Base-by-base conservation (phyloP, 768 basidiomycete species). In the Leucocoprinus sp. region DNA sequence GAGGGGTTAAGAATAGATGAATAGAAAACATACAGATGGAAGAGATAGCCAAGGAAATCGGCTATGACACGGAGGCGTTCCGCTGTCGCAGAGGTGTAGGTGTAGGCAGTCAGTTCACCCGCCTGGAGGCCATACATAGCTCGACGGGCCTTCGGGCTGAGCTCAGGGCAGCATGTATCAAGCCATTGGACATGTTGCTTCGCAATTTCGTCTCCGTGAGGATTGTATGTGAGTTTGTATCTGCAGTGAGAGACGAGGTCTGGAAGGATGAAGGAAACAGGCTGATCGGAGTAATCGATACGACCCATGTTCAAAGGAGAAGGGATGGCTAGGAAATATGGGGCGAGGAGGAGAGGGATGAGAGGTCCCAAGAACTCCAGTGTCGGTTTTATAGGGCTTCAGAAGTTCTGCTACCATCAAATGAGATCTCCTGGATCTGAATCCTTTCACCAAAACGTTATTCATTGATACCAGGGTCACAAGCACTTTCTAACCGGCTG, bases 11-110 rank as follows among this genome's bases (percentile, higher is more conserved):
- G 51, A 44, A 23, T 33, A 49, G 39, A 46, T 40, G 47, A 42
- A 42, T 31, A 23, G 42, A 45, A 50, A 47, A 65, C 71, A 37
- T 47, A 75, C 73, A 76, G 53, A 55, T 75, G 73, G 57, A 76
- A 76, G 4, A 76, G 63, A 47, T 75, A 76, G 50, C 69, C 74
- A 76, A 85, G 74, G 54, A 82, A 84, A 60, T 86, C 83, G 2
- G 76, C 74, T 50, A 80, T 72, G 50, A 81, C 73, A 23, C 78
- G 76, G 28, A 86, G 72, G 39, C 76, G 74, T 50, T 75, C 71
- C 34, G 67, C 58, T n/a, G 74, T 63, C 17, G 74, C 65, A 19
- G 71, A 71, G 46, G 76, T 70, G 58, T 84, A 85, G 58, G 78
- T 81, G 55, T 67, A 72, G 2, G 79, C 80, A 26, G 80, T 75